phyloP scores from a whole-genome alignment of 2,329 filamentous ascomycete genomes.

The Stromatinia cepivora region DNA sequence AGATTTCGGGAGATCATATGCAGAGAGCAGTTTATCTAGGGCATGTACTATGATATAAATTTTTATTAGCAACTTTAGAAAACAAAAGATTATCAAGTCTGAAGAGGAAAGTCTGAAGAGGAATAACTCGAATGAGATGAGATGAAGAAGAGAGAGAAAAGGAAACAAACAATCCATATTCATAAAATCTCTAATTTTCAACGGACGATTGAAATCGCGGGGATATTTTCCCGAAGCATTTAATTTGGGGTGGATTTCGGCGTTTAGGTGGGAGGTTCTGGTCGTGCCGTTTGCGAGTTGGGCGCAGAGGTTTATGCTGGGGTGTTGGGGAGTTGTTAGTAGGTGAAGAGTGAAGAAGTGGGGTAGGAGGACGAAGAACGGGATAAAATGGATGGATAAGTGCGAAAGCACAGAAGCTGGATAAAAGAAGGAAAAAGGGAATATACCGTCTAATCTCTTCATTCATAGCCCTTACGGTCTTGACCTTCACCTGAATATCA shows the following conservation, averaged over 20 bases:
- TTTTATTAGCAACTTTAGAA: too few species aligned
- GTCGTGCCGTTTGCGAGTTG: background rate
- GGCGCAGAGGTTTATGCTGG: background rate
- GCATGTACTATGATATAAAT: background rate
- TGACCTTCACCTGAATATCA: background rate
- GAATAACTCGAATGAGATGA: too few species aligned
- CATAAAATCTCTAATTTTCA: background rate
- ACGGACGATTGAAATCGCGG: background rate
- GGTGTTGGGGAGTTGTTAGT: background rate
- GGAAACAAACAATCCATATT: background rate
- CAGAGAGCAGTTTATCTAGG: background rate
- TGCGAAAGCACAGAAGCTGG: too few species aligned
- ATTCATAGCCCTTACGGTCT: background rate
- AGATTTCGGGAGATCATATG: too few species aligned
- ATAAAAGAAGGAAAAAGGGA: rapidly evolving
- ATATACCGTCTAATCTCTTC: background rate
- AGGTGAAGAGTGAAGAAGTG: too few species aligned
- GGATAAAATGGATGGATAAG: rapidly evolving
- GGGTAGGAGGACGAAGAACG: too few species aligned
- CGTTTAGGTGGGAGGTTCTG: background rate
- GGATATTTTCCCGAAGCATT: background rate
- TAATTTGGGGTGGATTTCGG: background rate
- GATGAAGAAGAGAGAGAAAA: background rate
- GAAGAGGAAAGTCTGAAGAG: background rate
- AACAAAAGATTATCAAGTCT: background rate